Conservation (phyloP, 2,329 filamentous ascomycete genomes). For the Phaeosphaeriaceae sp. region DNA sequence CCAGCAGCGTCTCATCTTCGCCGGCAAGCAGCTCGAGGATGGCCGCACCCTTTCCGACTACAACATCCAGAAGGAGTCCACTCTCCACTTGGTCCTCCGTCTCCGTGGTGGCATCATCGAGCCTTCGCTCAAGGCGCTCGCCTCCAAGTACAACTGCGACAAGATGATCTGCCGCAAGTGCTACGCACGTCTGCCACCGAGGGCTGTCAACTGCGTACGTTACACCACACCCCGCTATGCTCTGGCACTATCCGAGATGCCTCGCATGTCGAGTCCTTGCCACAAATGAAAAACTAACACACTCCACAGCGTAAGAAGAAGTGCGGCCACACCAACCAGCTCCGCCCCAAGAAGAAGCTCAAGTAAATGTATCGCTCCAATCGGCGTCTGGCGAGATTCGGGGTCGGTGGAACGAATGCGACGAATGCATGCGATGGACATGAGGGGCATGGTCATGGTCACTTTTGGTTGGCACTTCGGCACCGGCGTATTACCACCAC, state of each 20-base stretch:
- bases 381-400: constrained; percentile 43
- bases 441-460: constrained; percentile 26
- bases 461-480: constrained; percentile 37
- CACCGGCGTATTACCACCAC: constrained; percentile 24
- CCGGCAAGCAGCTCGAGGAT: constrained; percentile 99
- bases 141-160: constrained; percentile 99
- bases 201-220: constrained; percentile 92
- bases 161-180: constrained; percentile 99
- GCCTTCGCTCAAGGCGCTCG: constrained; percentile 97
- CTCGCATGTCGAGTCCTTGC: no score
- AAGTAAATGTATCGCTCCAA: constrained; percentile 69
- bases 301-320: constrained; percentile 76
- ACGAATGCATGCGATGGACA: constrained; percentile 41
- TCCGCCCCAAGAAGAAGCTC: constrained; percentile 99
- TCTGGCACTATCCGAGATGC: no score
- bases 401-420: constrained; percentile 38
- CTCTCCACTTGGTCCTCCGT: constrained; percentile 97
- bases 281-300: no score
- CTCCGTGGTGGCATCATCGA: constrained; percentile 98
- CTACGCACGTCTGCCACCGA: constrained; percentile 94
- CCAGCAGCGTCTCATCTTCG: constrained; percentile 98
- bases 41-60: constrained; percentile 96
- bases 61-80: constrained; percentile 99
- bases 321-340: constrained; percentile 99
- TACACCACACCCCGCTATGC: neutral